A percentile compares a stretch with the other conserved stretches of the same genome.
These are phyloP conservation scores for Letharia lupina DNA, from an alignment of 495 filamentous ascomycete genomes.

Conservation along the genomic window DNA sequence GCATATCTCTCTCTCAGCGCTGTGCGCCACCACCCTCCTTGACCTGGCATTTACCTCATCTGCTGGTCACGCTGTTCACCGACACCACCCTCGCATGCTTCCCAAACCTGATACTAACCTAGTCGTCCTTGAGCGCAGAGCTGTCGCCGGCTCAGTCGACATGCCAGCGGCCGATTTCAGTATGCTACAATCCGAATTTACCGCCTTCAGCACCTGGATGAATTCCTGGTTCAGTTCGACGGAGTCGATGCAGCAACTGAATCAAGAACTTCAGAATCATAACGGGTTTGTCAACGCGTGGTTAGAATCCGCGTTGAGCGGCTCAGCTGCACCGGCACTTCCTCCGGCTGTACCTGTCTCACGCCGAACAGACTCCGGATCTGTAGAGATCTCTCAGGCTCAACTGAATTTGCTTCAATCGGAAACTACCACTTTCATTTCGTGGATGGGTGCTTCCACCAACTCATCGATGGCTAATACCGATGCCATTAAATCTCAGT, in stretches of 20 bases:
- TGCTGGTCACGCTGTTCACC: constrained; percentile 18
- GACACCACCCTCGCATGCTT: constrained; percentile 11
- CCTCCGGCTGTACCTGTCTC: neutral
- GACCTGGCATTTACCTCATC: constrained; percentile 8
- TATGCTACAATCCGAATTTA: constrained; percentile 18
- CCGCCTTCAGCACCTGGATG: constrained; percentile 22
- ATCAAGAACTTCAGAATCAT: constrained; percentile 21
- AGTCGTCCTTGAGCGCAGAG: constrained; percentile 10
- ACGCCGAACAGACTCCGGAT: neutral
- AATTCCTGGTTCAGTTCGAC: constrained; percentile 15
- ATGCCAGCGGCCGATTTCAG: constrained; percentile 15
- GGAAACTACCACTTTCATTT: neutral
- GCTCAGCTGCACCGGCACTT: constrained; percentile 3
- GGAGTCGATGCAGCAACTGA: constrained; percentile 15
- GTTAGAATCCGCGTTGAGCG: constrained; percentile 8
- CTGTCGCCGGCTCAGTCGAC: constrained; percentile 4
- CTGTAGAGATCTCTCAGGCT: constrained; percentile 3
- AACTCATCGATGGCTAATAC: neutral
- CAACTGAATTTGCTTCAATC: neutral
- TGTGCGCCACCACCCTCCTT: constrained; percentile 16
- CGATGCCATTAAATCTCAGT: neutral
- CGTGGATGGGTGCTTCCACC: constrained; percentile 2
- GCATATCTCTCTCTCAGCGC: constrained; percentile 12
- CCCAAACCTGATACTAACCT: constrained; percentile 3
- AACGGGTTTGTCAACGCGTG: constrained; percentile 20